These are phyloP conservation scores for Parmelia sp. DNA, from an alignment of 495 filamentous ascomycete genomes.

Conservation along the genomic window DNA sequence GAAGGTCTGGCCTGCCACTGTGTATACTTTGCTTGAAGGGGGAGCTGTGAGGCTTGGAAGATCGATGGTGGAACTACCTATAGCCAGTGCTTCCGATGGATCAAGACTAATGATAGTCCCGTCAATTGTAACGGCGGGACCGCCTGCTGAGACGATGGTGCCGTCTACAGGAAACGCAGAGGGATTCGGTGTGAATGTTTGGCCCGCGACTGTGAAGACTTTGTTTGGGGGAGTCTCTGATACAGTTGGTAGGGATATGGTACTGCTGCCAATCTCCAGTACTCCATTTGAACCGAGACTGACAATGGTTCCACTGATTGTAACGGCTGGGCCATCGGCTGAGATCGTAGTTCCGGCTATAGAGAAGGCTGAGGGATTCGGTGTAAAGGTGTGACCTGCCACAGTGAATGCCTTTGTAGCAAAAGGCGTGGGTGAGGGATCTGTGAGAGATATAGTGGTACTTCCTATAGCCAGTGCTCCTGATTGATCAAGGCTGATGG, in stretches of 20 bases:
- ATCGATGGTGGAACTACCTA: background rate
- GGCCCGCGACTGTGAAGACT: constrained; percentile 8
- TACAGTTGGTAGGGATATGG: background rate
- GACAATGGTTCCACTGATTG: constrained; percentile 2
- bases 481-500: background rate
- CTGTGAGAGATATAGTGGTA: background rate
- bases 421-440: background rate
- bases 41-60: background rate
- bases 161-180: constrained; percentile 14
- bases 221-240: background rate
- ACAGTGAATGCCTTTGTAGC: background rate
- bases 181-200: constrained; percentile 14
- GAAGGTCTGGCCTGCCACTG: constrained; percentile 8
- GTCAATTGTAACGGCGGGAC: constrained; percentile 7
- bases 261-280: background rate
- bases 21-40: background rate
- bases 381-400: background rate
- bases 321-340: constrained; percentile 10
- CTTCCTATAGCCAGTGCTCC: background rate
- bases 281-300: background rate
- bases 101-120: constrained; percentile 10
- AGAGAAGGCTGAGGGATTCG: background rate
- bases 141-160: constrained; percentile 15
- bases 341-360: constrained; percentile 6
- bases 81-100: background rate